A percentile compares a stretch with the other conserved stretches of the same genome.
These are phyloP conservation scores for Gossypium ekmanianum DNA, from an alignment of 345 rosid species.

Conservation along the genomic window DNA sequence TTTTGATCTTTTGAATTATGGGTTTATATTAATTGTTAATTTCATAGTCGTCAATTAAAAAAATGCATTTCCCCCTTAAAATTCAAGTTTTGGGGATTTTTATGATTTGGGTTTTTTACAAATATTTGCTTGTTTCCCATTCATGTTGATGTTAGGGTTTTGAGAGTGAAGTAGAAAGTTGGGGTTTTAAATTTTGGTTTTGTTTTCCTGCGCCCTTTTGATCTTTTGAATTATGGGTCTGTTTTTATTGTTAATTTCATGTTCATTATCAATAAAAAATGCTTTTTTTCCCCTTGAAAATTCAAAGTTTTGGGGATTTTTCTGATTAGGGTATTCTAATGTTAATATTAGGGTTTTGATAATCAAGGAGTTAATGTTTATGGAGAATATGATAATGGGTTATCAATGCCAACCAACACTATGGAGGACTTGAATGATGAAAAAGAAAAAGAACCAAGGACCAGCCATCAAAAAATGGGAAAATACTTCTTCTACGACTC, in stretches of 20 bases:
- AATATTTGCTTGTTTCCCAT: background rate
- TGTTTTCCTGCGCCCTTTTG: background rate
- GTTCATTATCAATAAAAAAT: background rate
- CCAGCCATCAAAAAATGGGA: slow-evolving; percentile 35
- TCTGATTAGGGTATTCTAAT: background rate
- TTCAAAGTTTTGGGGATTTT: background rate
- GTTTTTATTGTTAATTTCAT: background rate
- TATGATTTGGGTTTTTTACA: background rate
- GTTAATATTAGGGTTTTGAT: slow-evolving; percentile 10
- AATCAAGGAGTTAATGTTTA: slow-evolving; percentile 13
- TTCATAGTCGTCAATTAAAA: background rate
- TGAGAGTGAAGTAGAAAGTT: background rate
- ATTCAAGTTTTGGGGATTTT: background rate
- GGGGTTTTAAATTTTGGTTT: background rate
- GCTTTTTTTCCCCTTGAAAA: background rate
- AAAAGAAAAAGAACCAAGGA: slow-evolving; percentile 20
- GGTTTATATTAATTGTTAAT: background rate
- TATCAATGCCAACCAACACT: background rate
- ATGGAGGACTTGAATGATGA: slow-evolving; percentile 9
- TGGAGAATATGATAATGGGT: slow-evolving; percentile 22
- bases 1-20: background rate
- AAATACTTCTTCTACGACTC: slow-evolving; percentile 79
- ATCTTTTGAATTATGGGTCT: background rate
- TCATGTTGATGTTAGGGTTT: background rate
- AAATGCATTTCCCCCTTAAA: background rate